Percentiles rank a stretch among this genome's conserved stretches.
Conservation (phyloP, 768 basidiomycete genomes). For the Steccherinum ochraceum region DNA sequence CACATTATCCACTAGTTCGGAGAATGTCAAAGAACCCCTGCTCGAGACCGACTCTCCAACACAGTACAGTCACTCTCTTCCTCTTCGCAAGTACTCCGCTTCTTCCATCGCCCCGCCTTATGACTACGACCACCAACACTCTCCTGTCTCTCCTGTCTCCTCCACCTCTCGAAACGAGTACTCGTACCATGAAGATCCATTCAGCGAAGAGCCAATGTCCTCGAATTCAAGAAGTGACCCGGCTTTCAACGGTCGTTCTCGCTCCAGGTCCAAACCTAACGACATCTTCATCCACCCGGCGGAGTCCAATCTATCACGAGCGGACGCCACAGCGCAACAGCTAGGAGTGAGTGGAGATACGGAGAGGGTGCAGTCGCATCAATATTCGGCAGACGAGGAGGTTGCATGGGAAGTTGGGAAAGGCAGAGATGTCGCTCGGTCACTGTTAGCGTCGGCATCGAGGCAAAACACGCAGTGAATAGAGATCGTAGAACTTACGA, state of each 20-base stretch:
- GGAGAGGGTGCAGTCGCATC: slow-evolving; percentile 37
- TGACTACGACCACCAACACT: slow-evolving; percentile 6
- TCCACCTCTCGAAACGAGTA: slow-evolving; percentile 4
- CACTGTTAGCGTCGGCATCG: slow-evolving; percentile 27
- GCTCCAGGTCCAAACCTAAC: slow-evolving; percentile 46
- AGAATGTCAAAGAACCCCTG: slow-evolving; percentile 21
- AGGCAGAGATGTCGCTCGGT: slow-evolving; percentile 44
- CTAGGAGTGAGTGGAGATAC: slow-evolving; percentile 45
- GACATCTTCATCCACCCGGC: slow-evolving; percentile 57
- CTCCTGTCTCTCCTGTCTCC: slow-evolving; percentile 14
- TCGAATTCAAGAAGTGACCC: slow-evolving; percentile 1
- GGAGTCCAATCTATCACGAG: slow-evolving; percentile 59
- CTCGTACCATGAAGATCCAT: not conserved
- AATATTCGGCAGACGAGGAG: slow-evolving; percentile 17
- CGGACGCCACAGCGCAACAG: slow-evolving; percentile 53
- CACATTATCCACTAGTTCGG: slow-evolving; percentile 10
- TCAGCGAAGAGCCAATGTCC: not conserved
- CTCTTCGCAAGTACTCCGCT: slow-evolving; percentile 5
- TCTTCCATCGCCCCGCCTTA: slow-evolving; percentile 5
- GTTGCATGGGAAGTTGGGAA: slow-evolving; percentile 44
- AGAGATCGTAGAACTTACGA: too few relatives aligned
- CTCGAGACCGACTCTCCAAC: slow-evolving; percentile 10
- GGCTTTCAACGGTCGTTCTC: slow-evolving; percentile 27
- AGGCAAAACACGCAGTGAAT: not conserved
- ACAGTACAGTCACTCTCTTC: slow-evolving; percentile 8